Evolutionary conservation across 805 yeast species (phyloP), one percentile per base, ranked within the genome.

Genomic region (Cyberlindnera veronae): DNA sequence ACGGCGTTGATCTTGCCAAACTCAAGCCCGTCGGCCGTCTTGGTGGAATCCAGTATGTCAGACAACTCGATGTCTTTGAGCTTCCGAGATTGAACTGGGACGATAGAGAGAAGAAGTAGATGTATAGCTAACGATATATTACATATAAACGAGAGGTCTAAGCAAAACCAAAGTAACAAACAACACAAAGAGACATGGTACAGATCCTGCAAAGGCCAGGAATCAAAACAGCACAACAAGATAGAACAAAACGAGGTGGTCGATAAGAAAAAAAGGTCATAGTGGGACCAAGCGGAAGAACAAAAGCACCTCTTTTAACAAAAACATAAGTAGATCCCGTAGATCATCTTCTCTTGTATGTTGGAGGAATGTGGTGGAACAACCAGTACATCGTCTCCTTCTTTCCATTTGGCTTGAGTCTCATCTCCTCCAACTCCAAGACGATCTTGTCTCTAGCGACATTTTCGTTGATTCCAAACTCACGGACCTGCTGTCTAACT

Each of bases 1-100:
- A 63, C 37, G 31, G 32, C 4, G 39, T 80, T 14, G 81, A 76
- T 52, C 51, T 69, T 9, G 60, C 50, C 3, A 76, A 74, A 52
- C 61, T 75, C 44, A 69, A 65, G 52, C 82, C 85, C 0, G 70
- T 79, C 2, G 60, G 74, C 3, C 68, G 86, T 42, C 61, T 79
- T 20, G 84, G 77, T 9, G 78, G 77, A 4, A 66, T 66, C 23
- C 56, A 67, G 2, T 79, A 77, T 50, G 66, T 68, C 6, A 64
- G 79, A 35, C 57, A 67, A 6, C 51, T 61, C 3, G 64, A 61
- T 6, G 79, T 75, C 2, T 78, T 52, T 33, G 46, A 46, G 20
- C 15, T 36, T 8, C 32, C 42, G 4, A 33, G 49, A 37, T 35
- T 33, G 16, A 10, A 10, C 12, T 46, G 48, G 48, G 23, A 29